Evolutionary conservation across 2,329 filamentous ascomycete species (phyloP).

Genomic region (Trichophaea hybrida): DNA sequence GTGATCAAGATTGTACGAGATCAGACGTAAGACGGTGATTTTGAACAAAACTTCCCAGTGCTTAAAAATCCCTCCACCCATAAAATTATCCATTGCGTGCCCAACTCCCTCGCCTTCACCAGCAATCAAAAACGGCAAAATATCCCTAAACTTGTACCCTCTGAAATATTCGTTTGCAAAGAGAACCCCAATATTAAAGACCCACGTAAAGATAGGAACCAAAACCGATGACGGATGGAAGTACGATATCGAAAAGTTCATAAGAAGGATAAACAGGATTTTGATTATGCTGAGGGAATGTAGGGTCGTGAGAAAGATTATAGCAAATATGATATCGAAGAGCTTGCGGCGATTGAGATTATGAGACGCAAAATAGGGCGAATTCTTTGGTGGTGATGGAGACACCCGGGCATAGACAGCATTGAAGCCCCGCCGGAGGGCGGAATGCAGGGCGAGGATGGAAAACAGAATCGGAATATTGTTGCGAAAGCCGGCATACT

Average conservation of each 20-base stretch:
- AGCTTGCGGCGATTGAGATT: conserved; percentile 51
- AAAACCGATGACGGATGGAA: conserved; percentile 33
- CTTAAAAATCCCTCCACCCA: conserved; percentile 63
- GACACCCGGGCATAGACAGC: conserved; percentile 33
- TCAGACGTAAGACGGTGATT: conserved; percentile 75
- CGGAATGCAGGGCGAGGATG: conserved; percentile 63
- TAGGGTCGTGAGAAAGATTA: conserved; percentile 61
- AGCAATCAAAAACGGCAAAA: conserved; percentile 38
- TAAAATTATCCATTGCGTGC: conserved; percentile 51
- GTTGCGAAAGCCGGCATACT: conserved; percentile 71
- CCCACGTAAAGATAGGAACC: conserved; percentile 68
- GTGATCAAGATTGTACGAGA: conserved; percentile 95
- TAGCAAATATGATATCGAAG: conserved; percentile 72
- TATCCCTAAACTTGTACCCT: conserved; percentile 58
- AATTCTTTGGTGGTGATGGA: conserved; percentile 30
- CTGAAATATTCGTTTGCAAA: conserved; percentile 77
- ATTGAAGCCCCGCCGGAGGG: conserved; percentile 61
- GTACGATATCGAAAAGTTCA: conserved; percentile 57
- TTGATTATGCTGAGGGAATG: conserved; percentile 81
- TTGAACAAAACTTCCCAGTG: conserved; percentile 98
- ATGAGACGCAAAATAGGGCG: conserved; percentile 22
- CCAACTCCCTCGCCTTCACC: conserved; percentile 34
- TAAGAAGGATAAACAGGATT: conserved; percentile 60
- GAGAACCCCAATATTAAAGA: conserved; percentile 70
- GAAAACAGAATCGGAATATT: conserved; percentile 70